Conservation (phyloP, 2,329 filamentous ascomycete genomes). For the Blumeria graminis region DNA sequence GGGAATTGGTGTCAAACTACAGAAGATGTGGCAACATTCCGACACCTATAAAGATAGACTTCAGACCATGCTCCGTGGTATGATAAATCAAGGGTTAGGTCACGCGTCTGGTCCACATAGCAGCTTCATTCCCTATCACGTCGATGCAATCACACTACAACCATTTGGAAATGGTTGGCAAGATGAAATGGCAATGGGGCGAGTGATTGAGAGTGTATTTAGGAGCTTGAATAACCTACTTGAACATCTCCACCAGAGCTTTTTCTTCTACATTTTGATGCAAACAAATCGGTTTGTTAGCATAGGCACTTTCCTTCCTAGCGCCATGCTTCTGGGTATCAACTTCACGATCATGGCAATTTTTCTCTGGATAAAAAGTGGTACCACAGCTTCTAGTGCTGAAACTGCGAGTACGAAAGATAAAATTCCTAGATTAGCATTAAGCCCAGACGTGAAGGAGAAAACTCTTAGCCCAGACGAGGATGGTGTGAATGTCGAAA, state of each 20-base stretch:
- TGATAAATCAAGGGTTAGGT: slow-evolving; percentile 77
- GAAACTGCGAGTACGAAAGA: slow-evolving; percentile 9
- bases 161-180: slow-evolving; percentile 84
- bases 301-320: slow-evolving; percentile 90
- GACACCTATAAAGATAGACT: slow-evolving; percentile 63
- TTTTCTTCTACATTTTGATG: slow-evolving; percentile 96
- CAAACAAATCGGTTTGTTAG: slow-evolving; percentile 83
- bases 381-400: slow-evolving; percentile 18
- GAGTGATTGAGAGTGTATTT: slow-evolving; percentile 73
- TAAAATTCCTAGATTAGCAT: slow-evolving; percentile 14
- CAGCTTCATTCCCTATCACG: slow-evolving; percentile 90
- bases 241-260: slow-evolving; percentile 93
- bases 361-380: slow-evolving; percentile 78
- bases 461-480: slow-evolving; percentile 9
- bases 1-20: slow-evolving; percentile 62
- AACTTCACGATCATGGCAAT: slow-evolving; percentile 95
- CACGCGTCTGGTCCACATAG: slow-evolving; percentile 80
- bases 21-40: slow-evolving; percentile 59
- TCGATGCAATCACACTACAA: slow-evolving; percentile 84
- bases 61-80: slow-evolving; percentile 70
- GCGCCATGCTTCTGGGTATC: slow-evolving; percentile 85
- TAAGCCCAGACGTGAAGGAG: slow-evolving; percentile 8
- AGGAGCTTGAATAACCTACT: slow-evolving; percentile 87
- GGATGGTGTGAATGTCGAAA: slow-evolving; percentile 10
- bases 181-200: slow-evolving; percentile 87